phyloP scores from a whole-genome alignment of 225 moss, liverwort and hornwort species.

The Marchantia paleacea region DNA sequence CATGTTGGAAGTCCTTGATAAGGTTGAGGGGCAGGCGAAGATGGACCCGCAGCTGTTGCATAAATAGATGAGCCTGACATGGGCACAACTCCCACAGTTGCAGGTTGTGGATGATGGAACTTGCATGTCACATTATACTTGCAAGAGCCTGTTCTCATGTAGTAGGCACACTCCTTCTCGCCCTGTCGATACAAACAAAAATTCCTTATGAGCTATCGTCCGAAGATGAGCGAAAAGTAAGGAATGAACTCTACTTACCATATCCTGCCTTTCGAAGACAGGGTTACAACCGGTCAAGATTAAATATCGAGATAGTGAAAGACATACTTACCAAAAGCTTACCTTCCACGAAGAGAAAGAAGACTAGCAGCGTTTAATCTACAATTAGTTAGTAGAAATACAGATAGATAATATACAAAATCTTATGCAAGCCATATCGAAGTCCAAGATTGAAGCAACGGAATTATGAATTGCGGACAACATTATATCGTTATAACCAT shows the following conservation, averaged over 20 bases:
- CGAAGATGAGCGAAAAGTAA: background rate
- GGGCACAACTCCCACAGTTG: constrained; percentile 73
- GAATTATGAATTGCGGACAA: too few relatives aligned
- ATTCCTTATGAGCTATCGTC: background rate
- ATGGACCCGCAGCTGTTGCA: constrained; percentile 59
- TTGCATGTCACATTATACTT: constrained; percentile 99
- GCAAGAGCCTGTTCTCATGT: constrained; percentile 98
- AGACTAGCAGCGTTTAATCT: background rate
- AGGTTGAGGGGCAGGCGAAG: constrained; percentile 78
- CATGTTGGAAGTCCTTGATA: constrained; percentile 81
- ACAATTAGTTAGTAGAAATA: background rate
- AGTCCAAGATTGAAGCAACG: background rate
- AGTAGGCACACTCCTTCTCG: constrained; percentile 98
- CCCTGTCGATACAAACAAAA: constrained; percentile 43
- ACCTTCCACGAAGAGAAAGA: background rate
- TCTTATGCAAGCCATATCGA: background rate
- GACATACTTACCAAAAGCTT: background rate
- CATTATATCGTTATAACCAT: too few relatives aligned
- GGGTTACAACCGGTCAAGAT: background rate
- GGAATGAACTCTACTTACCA: background rate
- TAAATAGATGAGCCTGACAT: constrained; percentile 59
- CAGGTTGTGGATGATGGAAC: constrained; percentile 94
- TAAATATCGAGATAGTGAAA: background rate
- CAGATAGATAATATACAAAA: background rate
- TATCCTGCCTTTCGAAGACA: background rate